phyloP scores from a whole-genome alignment of 495 filamentous ascomycete genomes.

The Amphirosellinia nigrospora region DNA sequence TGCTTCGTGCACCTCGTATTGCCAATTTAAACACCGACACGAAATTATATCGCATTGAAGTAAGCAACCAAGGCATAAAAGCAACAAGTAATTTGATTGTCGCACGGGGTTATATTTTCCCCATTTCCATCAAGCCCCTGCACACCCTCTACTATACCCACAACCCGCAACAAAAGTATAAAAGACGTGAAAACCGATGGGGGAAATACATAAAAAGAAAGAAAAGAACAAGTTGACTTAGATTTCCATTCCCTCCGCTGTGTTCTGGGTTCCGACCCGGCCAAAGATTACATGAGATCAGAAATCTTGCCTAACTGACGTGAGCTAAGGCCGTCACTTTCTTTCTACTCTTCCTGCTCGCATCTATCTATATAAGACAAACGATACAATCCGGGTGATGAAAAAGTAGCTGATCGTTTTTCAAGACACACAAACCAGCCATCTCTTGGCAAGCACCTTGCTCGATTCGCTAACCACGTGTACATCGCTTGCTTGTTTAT shows the following conservation, averaged over 20 bases:
- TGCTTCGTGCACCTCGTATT: not conserved
- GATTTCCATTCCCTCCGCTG: conserved; percentile 7
- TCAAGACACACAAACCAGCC: not conserved
- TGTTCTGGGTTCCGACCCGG: not conserved
- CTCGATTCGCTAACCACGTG: conserved; percentile 7
- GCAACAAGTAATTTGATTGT: not conserved
- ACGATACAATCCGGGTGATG: not conserved
- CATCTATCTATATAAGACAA: conserved; percentile 3
- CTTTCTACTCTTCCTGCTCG: conserved; percentile 11
- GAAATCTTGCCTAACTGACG: not conserved
- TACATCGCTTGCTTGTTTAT: conserved; percentile 19
- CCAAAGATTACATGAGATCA: not conserved
- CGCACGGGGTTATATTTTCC: not conserved
- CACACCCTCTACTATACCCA: not conserved
- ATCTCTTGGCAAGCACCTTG: not conserved
- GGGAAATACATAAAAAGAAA: conserved; percentile 2
- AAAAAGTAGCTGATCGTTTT: not conserved
- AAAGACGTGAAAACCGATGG: not conserved
- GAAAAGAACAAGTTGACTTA: not conserved
- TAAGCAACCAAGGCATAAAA: not conserved
- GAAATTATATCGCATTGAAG: not conserved
- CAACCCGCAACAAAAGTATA: not conserved
- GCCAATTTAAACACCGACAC: not conserved
- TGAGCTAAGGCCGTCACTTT: not conserved
- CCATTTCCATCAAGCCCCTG: not conserved